Conservation (phyloP, 2,329 filamentous ascomycete species). For the Sarocladium oryzae region DNA sequence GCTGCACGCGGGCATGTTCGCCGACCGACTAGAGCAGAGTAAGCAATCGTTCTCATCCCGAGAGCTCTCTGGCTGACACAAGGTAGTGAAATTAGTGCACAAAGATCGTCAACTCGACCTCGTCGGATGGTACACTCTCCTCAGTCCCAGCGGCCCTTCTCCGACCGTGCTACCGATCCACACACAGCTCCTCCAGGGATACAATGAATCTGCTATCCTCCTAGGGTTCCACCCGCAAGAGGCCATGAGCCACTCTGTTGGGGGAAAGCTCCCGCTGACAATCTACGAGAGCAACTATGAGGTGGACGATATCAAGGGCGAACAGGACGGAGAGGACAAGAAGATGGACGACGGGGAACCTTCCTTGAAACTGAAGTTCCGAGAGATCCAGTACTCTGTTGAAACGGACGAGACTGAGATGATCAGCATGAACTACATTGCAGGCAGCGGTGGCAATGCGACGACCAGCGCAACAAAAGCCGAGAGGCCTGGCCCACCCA, state of each 20-base stretch:
- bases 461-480: constrained; percentile 43
- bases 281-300: constrained; percentile 84
- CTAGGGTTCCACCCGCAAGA: constrained; percentile 76
- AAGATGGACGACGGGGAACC: constrained; percentile 62
- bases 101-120: constrained; percentile 76
- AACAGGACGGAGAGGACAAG: constrained; percentile 55
- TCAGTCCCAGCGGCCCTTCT: constrained; percentile 66
- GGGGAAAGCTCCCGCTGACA: constrained; percentile 79
- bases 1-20: constrained; percentile 69
- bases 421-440: constrained; percentile 94
- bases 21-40: constrained; percentile 79
- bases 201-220: constrained; percentile 82
- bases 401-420: constrained; percentile 96
- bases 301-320: constrained; percentile 44
- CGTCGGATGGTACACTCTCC: constrained; percentile 86
- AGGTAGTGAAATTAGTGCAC: constrained; percentile 80
- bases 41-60: constrained; percentile 11
- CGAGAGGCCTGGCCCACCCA: constrained; percentile 32
- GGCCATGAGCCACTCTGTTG: constrained; percentile 47
- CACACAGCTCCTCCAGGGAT: constrained; percentile 63
- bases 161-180: constrained; percentile 67
- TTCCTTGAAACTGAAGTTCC: constrained; percentile 63
- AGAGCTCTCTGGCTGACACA: not conserved
- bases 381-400: constrained; percentile 76
- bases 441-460: constrained; percentile 75